Base-by-base conservation (phyloP, 768 basidiomycete species). In the Mycena albidolilacea region DNA sequence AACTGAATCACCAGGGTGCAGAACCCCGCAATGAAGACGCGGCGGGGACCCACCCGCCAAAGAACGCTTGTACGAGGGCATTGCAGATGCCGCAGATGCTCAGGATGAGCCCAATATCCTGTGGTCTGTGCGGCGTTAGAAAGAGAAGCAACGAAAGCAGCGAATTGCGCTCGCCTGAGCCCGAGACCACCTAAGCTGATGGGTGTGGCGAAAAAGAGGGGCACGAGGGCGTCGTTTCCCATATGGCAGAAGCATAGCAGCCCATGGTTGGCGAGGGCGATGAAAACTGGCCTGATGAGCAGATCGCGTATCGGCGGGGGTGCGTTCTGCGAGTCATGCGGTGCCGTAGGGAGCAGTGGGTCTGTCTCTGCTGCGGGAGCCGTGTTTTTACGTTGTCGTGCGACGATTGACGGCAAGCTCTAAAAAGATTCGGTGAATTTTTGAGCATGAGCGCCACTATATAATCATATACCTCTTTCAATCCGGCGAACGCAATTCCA, bases 101-200 rank as follows among this genome's bases (percentile, higher is more conserved):
- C 71, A 91, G 85, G 67, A 91, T 88, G 38, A 83, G 81, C 8
- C 93, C 93, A 46, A 95, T 95, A 8, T 80, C 76, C 55, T 87
- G 86, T 0, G 94, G 91, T 38, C 85, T 81, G 52, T 73, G 38
- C 5, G 37, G 15, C 19, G 12, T 69, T 9, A 69, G 58, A 37
- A 52, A 23, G 19, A 17, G 2, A n/a, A n/a, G 19, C 7, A 19
- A 38, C 7, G 10, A 15, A 1, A 39, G 0, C 11, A 7, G 61
- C 3, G 11, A n/a, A 57, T n/a, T 12, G 3, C 15, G 1, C 64
- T 58, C 23, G 70, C 68, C 39, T 61, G 21, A 75, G 55, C 7
- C 73, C 73, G 12, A 75, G 65, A 14, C 73, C 73, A 9, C 73
- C 73, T 6, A 64, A 48, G 10, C 30, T 35, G 3, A 75, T 60